Base-by-base conservation (phyloP, 345 rosid genomes). In the Lepidium sativum region DNA sequence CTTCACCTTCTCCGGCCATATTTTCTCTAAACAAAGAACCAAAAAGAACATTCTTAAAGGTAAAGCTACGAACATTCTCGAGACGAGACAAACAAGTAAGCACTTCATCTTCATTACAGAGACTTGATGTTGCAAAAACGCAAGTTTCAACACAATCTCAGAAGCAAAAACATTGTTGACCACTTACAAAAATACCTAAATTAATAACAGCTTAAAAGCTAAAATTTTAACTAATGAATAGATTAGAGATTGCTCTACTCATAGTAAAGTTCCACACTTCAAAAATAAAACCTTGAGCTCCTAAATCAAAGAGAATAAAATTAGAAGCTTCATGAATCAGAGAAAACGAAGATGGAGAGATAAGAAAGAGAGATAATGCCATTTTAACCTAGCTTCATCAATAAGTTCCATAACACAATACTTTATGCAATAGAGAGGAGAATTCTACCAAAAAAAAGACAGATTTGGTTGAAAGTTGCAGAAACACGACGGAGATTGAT, bases 1-100 rank as follows among this genome's bases (percentile, higher is more conserved):
- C 82, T 10, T 82, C 87, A 43, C 82, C 81, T 52, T 82, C 94
- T 8, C 67, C 74, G 9, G 80, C 84, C 92, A 86, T 86, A 2
- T 51, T 40, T 62, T 65, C 33, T 8, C 66, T 60, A 42, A 31
- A 27, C 31, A 44, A 6, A 8, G 0, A 56, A 13, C 12, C 5
- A 9, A 0, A 5, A 10, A 57, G 5, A 13, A 2, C 17, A 31
- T 9, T 17, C 8, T 12, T 3, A n/a, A 49, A 9, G 23, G 17
- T 20, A 33, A 45, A 9, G 23, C 15, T 21, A 48, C 35, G 6
- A 3, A 43, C 2, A 3, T 16, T 42, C 3, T 42, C 1, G 2
- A 43, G 21, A 15, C 21, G 5, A 42, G 27, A 54, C 2, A 18
- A 6, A 54, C 31, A 37, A 37, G 6, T 17, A 27, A 23, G 11